Base-by-base conservation (phyloP, 371 early-diverging fungal genomes). In the Circinella umbellata region DNA sequence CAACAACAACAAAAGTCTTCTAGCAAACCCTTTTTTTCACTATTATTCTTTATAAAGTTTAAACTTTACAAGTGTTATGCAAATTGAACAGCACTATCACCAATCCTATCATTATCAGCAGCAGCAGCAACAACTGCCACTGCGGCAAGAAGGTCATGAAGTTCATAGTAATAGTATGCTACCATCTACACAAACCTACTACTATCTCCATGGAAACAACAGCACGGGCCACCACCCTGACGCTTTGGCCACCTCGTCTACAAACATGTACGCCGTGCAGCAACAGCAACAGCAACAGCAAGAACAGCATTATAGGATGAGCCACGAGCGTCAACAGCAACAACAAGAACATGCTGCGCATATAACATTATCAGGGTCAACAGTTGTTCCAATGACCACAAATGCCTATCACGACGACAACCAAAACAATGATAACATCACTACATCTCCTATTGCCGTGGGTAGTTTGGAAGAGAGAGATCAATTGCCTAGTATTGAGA, bases 301-400 rank as follows among this genome's bases (percentile, higher is more conserved):
- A 15, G 34, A 63, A 15, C 49, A 63, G n/a, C 35, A n/a, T 1
- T 17, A 48, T n/a, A 42, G 62, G 42, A 11, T 15, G n/a, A 20
- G 27, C 15, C 63, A 48, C 17, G n/a, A 63, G 38, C 39, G 39
- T 3, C 63, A 38, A 62, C 63, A 48, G 47, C 48, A 15, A n/a
- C 13, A 61, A 17, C 61, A 61, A 37, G n/a, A 39, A 47, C 5
- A 48, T 49, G 47, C 64, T 51, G 17, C 14, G 17, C 14, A 51
- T 51, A 13, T 51, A 38, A 39, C 62, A 62, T 62, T 42, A 9
- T 42, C 42, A 42, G 62, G 42, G 39, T 39, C 62, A 62, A 96
- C 97, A 5, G 97, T 98, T 0, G 98, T 97, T 18, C 98, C 98
- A 4, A 97, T 98, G 98, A 98, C 98, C 37, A 99, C 95, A 0